Evolutionary conservation across 2,329 filamentous ascomycete species (phyloP).

Genomic region (Macrophomina phaseolina): DNA sequence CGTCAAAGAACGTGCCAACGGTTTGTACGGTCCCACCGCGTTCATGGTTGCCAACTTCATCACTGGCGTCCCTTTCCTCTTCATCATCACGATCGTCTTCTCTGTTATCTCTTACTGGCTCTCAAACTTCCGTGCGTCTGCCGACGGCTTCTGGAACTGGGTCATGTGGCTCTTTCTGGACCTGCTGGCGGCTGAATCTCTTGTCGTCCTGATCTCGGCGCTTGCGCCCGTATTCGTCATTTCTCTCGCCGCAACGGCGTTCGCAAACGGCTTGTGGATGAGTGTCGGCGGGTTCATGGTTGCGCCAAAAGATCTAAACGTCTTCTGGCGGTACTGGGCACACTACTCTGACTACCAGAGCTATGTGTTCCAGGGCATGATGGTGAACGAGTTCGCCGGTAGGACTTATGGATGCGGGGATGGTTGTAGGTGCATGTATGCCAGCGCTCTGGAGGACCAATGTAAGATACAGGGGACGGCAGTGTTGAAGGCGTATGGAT

Average conservation of each 20-base stretch:
- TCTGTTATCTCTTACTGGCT: slow-evolving; percentile 81
- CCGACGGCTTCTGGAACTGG: slow-evolving; percentile 74
- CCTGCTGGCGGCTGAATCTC: slow-evolving; percentile 78
- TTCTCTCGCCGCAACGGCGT: slow-evolving; percentile 77
- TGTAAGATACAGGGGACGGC: slow-evolving; percentile 74
- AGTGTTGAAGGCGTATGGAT: slow-evolving; percentile 74
- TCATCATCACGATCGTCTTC: slow-evolving; percentile 77
- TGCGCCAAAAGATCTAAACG: slow-evolving; percentile 72
- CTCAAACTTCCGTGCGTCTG: slow-evolving; percentile 72
- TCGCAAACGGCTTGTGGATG: slow-evolving; percentile 92
- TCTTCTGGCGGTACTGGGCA: slow-evolving; percentile 86
- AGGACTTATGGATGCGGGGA: slow-evolving; percentile 67
- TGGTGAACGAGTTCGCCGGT: slow-evolving; percentile 81
- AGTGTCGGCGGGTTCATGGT: slow-evolving; percentile 83
- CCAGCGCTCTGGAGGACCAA: slow-evolving; percentile 63
- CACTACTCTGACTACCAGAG: slow-evolving; percentile 88
- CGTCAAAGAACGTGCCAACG: slow-evolving; percentile 80
- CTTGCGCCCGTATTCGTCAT: slow-evolving; percentile 82
- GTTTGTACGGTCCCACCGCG: slow-evolving; percentile 74
- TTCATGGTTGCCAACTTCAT: slow-evolving; percentile 82
- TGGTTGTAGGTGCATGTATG: slow-evolving; percentile 73
- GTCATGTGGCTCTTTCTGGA: slow-evolving; percentile 87
- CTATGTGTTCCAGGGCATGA: slow-evolving; percentile 91
- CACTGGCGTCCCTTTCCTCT: slow-evolving; percentile 80
- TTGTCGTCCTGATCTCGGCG: slow-evolving; percentile 77